Percentiles rank a stretch among this genome's conserved stretches.
Evolutionary conservation across 805 yeast genomes (phyloP).

Genomic region (Yamadazyma akitaensis): DNA sequence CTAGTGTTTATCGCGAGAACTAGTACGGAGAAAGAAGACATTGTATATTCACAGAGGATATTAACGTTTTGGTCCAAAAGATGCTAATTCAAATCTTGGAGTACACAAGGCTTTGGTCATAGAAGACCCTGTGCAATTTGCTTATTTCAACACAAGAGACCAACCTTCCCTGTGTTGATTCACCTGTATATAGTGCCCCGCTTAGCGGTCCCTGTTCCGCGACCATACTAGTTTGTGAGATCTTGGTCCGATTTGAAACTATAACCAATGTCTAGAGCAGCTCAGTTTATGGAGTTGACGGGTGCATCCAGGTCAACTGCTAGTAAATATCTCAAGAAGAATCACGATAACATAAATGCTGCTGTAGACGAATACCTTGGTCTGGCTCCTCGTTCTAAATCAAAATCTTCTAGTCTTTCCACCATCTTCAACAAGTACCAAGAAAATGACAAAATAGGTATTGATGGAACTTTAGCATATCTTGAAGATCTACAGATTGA

Average conservation of each 20-base stretch:
- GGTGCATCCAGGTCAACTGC: constrained; percentile 34
- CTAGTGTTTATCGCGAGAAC: neutral
- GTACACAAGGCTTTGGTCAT: too few relatives aligned
- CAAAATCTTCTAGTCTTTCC: constrained; percentile 19
- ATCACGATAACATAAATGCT: constrained; percentile 26
- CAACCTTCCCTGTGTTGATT: too few relatives aligned
- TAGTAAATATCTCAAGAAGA: constrained; percentile 28
- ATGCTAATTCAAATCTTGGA: too few relatives aligned
- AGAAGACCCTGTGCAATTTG: too few relatives aligned
- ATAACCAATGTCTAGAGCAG: neutral
- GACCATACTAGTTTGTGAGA: neutral
- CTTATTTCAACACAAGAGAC: too few relatives aligned
- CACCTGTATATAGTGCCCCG: too few relatives aligned
- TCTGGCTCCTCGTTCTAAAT: neutral
- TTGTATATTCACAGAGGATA: too few relatives aligned
- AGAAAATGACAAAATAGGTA: constrained; percentile 49
- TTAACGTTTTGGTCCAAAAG: too few relatives aligned
- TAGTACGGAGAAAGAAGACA: too few relatives aligned
- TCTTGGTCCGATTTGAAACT: neutral
- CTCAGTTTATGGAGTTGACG: constrained; percentile 39
- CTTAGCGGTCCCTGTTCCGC: neutral
- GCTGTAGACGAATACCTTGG: constrained; percentile 32
- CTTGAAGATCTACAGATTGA: constrained; percentile 64
- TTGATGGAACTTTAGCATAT: constrained; percentile 74
- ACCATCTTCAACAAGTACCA: constrained; percentile 32